phyloP scores from a whole-genome alignment of 2,329 filamentous ascomycete genomes.

The Colletotrichum ledebouriae region DNA sequence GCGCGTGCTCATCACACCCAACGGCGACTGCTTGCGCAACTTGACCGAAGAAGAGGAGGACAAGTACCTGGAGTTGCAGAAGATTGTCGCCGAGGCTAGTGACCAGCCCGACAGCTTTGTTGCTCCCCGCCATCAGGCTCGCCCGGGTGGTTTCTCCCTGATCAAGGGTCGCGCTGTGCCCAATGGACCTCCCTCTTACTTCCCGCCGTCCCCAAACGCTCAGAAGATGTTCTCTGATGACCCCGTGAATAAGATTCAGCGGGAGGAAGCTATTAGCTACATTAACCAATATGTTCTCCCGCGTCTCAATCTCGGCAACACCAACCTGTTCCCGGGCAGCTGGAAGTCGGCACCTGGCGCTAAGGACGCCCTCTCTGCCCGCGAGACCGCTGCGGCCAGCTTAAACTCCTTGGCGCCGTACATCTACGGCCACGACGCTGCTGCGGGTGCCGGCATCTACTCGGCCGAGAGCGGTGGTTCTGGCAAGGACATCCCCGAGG shows the following conservation, averaged over 20 bases:
- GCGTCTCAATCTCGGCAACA: conserved; percentile 66
- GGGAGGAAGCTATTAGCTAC: conserved; percentile 75
- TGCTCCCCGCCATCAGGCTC: conserved; percentile 67
- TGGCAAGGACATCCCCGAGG: conserved; percentile 43
- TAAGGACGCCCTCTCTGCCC: conserved; percentile 54
- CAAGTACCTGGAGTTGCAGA: conserved; percentile 77
- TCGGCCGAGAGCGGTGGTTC: conserved; percentile 42
- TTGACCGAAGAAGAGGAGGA: conserved; percentile 77
- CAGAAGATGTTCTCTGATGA: conserved; percentile 61
- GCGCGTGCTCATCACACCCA: conserved; percentile 80
- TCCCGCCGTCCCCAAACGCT: conserved; percentile 63
- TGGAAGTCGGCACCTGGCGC: conserved; percentile 51
- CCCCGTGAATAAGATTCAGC: conserved; percentile 74
- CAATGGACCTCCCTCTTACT: conserved; percentile 73
- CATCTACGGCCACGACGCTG: conserved; percentile 65
- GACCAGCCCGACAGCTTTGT: conserved; percentile 69
- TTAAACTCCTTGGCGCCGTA: conserved; percentile 69
- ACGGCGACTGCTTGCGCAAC: conserved; percentile 82
- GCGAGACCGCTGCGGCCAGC: conserved; percentile 63
- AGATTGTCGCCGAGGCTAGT: conserved; percentile 63
- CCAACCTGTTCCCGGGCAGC: conserved; percentile 55
- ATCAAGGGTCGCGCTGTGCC: conserved; percentile 75
- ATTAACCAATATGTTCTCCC: conserved; percentile 78
- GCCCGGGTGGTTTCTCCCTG: conserved; percentile 69
- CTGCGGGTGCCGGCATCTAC: conserved; percentile 60